Base-by-base conservation (phyloP, 2,329 filamentous ascomycete genomes). In the Metarhizium rileyi region DNA sequence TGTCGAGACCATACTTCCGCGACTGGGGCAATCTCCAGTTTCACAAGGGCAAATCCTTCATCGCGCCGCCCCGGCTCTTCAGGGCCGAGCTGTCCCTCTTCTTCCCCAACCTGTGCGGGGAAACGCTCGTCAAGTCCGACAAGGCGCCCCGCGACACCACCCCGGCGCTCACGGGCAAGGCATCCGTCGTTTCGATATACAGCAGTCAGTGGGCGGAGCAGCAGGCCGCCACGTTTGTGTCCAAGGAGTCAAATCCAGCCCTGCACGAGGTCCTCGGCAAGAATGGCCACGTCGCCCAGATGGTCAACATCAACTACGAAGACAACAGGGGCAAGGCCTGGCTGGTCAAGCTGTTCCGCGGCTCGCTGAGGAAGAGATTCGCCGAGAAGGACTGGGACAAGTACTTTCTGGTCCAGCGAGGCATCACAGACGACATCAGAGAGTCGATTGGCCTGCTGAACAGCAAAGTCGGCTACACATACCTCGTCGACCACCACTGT, bases 401-500 rank as follows among this genome's bases (percentile, higher is more conserved):
- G 57, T 85, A 86, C 64, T 82, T 86, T 56, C 59, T 84, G 28
- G 76, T 86, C 20, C 70, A 70, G 47, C 73, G 68, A 52, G 80
- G 78, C 36, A 62, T 85, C 47, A 76, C 77, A 0, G 76, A 82
- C 48, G 73, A 81, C 49, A 78, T 84, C 49, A 73, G 76, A 47
- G 81, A 84, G 65, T 72, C 70, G 36, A 80, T 86, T 53, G 83
- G 82, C 10, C 57, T 95, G 63, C 71, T 95, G 63, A 98, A 98
- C 68, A 83, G 81, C 57, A 94, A 90, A 68, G 91, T 96, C 30
- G 91, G 90, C 35, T 97, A 96, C 69, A 85, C 90, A 4, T 98
- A 95, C 67, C 75, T 98, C 44, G 75, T 98, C 51, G 93, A 98
- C 65, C 75, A 83, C 54, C 76, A 90, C 55, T 95, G 90, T 66